Percentiles rank a stretch among this genome's conserved stretches.
These are phyloP conservation scores for Ustilago sp. DNA, from an alignment of 1,284 basidiomycete genomes.

Conservation along the genomic window DNA sequence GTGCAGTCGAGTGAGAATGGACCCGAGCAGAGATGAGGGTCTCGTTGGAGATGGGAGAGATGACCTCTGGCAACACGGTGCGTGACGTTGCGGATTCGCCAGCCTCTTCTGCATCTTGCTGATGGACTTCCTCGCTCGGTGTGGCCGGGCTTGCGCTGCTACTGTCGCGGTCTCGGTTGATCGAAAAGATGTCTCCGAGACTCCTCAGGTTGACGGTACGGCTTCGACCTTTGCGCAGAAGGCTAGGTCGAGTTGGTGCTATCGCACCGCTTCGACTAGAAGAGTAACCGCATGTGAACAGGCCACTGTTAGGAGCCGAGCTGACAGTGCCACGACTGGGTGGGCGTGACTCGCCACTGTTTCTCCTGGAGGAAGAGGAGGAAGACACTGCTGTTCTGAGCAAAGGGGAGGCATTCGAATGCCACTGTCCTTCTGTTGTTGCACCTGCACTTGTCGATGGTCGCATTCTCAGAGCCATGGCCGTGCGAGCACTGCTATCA, in stretches of 20 bases:
- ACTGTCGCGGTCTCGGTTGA: conserved; percentile 29
- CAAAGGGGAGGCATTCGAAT: conserved; percentile 14
- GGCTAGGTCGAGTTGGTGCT: conserved; percentile 25
- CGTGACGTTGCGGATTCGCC: neutral
- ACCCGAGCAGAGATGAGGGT: conserved; percentile 47
- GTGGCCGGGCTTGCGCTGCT: neutral
- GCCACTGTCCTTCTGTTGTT: neutral
- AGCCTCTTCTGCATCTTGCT: neutral
- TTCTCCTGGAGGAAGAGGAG: conserved; percentile 24
- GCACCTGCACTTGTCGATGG: conserved; percentile 24
- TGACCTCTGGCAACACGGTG: conserved; percentile 24
- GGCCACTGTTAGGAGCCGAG: conserved; percentile 38
- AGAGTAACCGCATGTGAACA: conserved; percentile 46
- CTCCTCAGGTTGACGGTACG: conserved; percentile 35
- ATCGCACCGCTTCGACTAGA: conserved; percentile 34
- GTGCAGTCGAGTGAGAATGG: conserved; percentile 6
- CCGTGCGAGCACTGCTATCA: neutral
- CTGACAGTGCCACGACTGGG: conserved; percentile 27
- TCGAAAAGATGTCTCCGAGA: conserved; percentile 28
- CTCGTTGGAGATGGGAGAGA: conserved; percentile 36
- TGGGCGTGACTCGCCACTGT: conserved; percentile 36
- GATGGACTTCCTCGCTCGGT: conserved; percentile 7
- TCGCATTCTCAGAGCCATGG: neutral
- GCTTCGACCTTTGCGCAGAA: conserved; percentile 20
- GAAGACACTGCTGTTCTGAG: conserved; percentile 21